Evolutionary conservation across 2,329 filamentous ascomycete species (phyloP).

Genomic region (Penicillium capsulatum): DNA sequence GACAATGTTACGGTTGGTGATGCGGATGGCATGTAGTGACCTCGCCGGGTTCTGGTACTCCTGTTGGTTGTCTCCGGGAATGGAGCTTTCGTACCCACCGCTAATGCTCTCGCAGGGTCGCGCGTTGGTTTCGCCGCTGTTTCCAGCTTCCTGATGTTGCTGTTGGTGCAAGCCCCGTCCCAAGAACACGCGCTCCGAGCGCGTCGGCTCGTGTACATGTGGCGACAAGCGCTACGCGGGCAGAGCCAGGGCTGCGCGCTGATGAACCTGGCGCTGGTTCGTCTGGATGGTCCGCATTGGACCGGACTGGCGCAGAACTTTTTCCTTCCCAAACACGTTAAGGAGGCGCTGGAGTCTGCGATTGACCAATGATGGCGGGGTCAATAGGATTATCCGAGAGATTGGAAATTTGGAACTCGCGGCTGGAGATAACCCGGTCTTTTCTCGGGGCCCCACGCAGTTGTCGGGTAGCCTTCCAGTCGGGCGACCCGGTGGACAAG

Average conservation of each 20-base stretch:
- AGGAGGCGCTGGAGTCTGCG: constrained; percentile 1
- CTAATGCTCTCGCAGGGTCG: too few species aligned
- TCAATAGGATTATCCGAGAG: background rate
- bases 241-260: too few species aligned
- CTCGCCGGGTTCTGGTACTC: background rate
- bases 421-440: constrained; percentile 14
- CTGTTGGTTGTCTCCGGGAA: too few species aligned
- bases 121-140: too few species aligned
- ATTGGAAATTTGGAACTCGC: background rate
- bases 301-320: background rate
- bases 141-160: too few species aligned
- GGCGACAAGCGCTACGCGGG: too few species aligned
- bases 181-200: too few species aligned
- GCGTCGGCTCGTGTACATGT: too few species aligned
- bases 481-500: constrained; percentile 1
- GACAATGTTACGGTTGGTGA: background rate
- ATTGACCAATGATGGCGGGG: constrained; percentile 7
- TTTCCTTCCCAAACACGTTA: background rate
- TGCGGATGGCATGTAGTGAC: background rate
- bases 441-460: constrained; percentile 12
- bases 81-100: too few species aligned
- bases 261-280: background rate
- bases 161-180: too few species aligned
- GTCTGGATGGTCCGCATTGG: background rate
- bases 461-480: background rate